Evolutionary conservation across 1,284 basidiomycete genomes (phyloP).

Genomic region (Coniferiporia sulphurascens): DNA sequence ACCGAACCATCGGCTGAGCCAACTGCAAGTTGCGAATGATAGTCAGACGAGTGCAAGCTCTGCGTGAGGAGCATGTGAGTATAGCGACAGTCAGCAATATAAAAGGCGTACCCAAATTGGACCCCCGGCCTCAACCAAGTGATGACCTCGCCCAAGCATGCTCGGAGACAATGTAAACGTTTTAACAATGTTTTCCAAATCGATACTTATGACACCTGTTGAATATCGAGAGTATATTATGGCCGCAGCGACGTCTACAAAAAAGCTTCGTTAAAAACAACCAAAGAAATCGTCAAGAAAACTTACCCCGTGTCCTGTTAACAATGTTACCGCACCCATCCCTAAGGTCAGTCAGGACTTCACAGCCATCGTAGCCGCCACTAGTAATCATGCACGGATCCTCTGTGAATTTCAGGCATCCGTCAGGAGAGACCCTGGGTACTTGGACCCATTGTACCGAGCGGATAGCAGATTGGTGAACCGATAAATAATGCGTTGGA

Average conservation of each 20-base stretch:
- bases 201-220: slow-evolving; percentile 66
- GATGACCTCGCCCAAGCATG: slow-evolving; percentile 71
- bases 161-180: slow-evolving; percentile 63
- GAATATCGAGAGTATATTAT: slow-evolving; percentile 61
- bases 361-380: slow-evolving; percentile 74
- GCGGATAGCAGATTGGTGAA: slow-evolving; percentile 78
- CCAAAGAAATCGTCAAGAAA: not conserved
- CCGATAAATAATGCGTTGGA: slow-evolving; percentile 65
- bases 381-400: slow-evolving; percentile 71
- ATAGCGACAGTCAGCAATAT: not conserved
- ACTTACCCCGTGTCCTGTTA: slow-evolving; percentile 68
- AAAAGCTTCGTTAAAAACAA: not conserved
- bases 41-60: slow-evolving; percentile 74
- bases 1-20: slow-evolving; percentile 80
- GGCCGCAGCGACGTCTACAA: slow-evolving; percentile 62
- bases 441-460: slow-evolving; percentile 66
- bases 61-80: slow-evolving; percentile 27
- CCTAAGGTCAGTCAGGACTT: slow-evolving; percentile 68
- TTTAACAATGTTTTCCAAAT: slow-evolving; percentile 75
- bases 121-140: slow-evolving; percentile 65
- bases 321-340: slow-evolving; percentile 59
- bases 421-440: slow-evolving; percentile 50
- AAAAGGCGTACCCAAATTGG: slow-evolving; percentile 67
- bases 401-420: slow-evolving; percentile 38
- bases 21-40: slow-evolving; percentile 80